Percentiles rank a stretch among this genome's conserved stretches.
Evolutionary conservation across 495 filamentous ascomycete genomes (phyloP).

Genomic region (Podospora comata): DNA sequence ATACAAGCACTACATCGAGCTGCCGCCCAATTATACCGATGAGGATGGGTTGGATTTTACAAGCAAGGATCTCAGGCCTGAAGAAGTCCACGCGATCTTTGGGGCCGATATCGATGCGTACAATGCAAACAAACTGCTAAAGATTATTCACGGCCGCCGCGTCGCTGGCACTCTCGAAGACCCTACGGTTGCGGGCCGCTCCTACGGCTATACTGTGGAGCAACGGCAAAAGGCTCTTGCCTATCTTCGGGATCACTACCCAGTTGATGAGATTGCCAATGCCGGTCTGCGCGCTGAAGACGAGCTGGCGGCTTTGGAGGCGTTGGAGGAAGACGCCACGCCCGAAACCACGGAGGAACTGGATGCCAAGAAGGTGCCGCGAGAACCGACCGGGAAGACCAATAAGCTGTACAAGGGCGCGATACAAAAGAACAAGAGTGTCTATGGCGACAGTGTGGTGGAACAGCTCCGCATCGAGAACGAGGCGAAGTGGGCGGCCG

Average conservation of each 20-base stretch:
- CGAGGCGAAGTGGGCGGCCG: conserved; percentile 43
- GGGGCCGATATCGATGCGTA: conserved; percentile 47
- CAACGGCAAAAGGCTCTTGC: conserved; percentile 52
- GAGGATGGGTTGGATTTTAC: conserved; percentile 48
- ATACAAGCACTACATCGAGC: conserved; percentile 40
- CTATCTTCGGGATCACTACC: conserved; percentile 65
- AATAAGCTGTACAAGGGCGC: conserved; percentile 28
- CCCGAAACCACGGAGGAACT: conserved; percentile 15
- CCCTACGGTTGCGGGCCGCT: conserved; percentile 36
- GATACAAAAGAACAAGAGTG: conserved; percentile 20
- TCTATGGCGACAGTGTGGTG: conserved; percentile 48
- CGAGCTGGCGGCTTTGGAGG: conserved; percentile 59
- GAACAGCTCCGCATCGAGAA: conserved; percentile 49
- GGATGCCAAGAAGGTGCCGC: conserved; percentile 42
- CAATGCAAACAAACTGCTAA: conserved; percentile 62
- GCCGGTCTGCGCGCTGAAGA: conserved; percentile 54
- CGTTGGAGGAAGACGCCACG: conserved; percentile 35
- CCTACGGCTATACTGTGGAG: conserved; percentile 29
- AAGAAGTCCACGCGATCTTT: conserved; percentile 63
- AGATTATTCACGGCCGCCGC: conserved; percentile 69
- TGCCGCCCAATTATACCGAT: conserved; percentile 49
- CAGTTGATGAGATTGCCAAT: conserved; percentile 70
- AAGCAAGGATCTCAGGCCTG: conserved; percentile 43
- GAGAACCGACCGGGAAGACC: conserved; percentile 36
- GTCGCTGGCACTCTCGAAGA: conserved; percentile 71